A percentile compares a stretch with the other conserved stretches of the same genome.
These are phyloP conservation scores for Leptographium galeiforme DNA, from an alignment of 2,329 filamentous ascomycete species.

Conservation along the genomic window DNA sequence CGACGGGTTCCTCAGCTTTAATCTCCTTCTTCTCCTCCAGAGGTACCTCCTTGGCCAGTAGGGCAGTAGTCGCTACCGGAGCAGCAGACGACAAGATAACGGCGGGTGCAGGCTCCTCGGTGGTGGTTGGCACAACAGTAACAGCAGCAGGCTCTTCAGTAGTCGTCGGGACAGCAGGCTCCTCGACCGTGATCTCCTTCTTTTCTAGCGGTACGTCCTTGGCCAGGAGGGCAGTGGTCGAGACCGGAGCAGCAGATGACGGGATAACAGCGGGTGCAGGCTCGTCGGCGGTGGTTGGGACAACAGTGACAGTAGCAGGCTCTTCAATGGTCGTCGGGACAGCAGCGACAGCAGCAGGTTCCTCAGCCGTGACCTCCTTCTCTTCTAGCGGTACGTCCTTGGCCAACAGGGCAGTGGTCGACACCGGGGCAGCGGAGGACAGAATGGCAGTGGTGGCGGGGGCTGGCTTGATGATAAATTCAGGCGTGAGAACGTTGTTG, in stretches of 20 bases:
- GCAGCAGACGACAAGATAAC: constrained; percentile 47
- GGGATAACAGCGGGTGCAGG: constrained; percentile 33
- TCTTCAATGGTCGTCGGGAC: not conserved
- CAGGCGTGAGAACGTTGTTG: constrained; percentile 79
- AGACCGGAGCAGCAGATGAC: constrained; percentile 53
- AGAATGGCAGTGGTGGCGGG: constrained; percentile 37
- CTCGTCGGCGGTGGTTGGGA: too few species aligned
- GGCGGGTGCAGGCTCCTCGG: not conserved
- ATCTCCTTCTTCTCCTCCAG: not conserved
- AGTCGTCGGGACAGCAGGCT: not conserved
- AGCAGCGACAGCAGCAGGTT: constrained; percentile 1
- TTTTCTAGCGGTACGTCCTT: constrained; percentile 1
- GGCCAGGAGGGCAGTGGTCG: constrained; percentile 56
- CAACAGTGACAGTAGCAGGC: constrained; percentile 1
- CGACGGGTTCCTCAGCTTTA: not conserved
- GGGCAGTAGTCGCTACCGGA: constrained; percentile 58
- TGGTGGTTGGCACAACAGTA: constrained; percentile 2
- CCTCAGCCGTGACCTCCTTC: not conserved
- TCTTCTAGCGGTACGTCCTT: constrained; percentile 1
- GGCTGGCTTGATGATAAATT: constrained; percentile 46
- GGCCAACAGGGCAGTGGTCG: constrained; percentile 56
- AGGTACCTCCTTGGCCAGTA: constrained; percentile 32
- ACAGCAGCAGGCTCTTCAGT: not conserved
- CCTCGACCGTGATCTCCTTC: not conserved
- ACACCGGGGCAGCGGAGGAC: constrained; percentile 53